Conservation (phyloP, 805 yeast species). For the Pachysolen tannophilus region DNA sequence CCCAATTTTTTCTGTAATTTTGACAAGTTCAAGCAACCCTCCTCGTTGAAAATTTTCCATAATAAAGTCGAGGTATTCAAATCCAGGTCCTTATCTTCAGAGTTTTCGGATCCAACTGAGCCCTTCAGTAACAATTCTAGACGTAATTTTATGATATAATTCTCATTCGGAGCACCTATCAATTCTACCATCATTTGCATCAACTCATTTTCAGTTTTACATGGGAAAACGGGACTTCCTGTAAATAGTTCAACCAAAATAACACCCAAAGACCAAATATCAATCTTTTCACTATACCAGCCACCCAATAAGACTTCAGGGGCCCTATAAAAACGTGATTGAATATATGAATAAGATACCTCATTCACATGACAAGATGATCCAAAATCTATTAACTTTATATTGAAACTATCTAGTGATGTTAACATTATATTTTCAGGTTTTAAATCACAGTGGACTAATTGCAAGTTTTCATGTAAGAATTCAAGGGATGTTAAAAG, state of each 20-base stretch:
- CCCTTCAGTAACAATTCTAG: constrained; percentile 28
- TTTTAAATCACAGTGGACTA: constrained; percentile 81
- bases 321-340: constrained; percentile 69
- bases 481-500: constrained; percentile 51
- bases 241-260: constrained; percentile 79
- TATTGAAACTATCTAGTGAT: constrained; percentile 31
- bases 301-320: constrained; percentile 73
- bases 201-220: constrained; percentile 40
- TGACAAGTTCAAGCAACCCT: constrained; percentile 18
- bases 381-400: constrained; percentile 81
- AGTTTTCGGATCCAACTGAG: constrained; percentile 22
- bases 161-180: constrained; percentile 39
- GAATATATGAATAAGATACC: constrained; percentile 41
- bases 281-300: constrained; percentile 44
- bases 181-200: constrained; percentile 32
- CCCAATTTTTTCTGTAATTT: constrained; percentile 13
- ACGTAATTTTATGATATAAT: constrained; percentile 30
- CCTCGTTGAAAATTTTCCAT: constrained; percentile 26
- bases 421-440: constrained; percentile 74
- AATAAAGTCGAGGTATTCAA: constrained; percentile 22
- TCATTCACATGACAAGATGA: constrained; percentile 43
- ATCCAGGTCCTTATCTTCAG: constrained; percentile 4
- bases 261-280: constrained; percentile 93
- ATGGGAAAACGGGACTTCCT: constrained; percentile 42
- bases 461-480: constrained; percentile 39